A percentile compares a stretch with the other conserved stretches of the same genome.
Evolutionary conservation across 371 early-diverging fungal species (phyloP).

Genomic region (Globomyces sp.): DNA sequence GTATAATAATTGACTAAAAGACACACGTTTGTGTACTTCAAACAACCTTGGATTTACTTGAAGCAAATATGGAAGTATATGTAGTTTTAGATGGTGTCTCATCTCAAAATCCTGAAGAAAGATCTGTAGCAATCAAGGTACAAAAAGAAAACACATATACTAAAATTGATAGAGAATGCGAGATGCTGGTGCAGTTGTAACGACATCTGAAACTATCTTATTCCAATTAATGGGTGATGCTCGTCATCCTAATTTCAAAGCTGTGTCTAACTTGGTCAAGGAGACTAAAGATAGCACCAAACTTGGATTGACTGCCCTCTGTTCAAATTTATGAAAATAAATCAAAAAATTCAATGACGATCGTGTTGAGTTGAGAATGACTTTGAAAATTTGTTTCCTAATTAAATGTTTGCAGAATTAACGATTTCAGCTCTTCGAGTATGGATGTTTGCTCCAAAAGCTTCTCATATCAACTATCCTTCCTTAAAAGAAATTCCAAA

Average conservation of each 20-base stretch:
- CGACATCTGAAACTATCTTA: slow-evolving; percentile 86
- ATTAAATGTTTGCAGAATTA: too few relatives aligned
- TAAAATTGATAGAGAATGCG: slow-evolving; percentile 57
- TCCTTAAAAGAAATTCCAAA: too few relatives aligned
- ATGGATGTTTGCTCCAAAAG: too few relatives aligned
- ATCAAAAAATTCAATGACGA: too few relatives aligned
- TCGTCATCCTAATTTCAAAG: slow-evolving; percentile 74
- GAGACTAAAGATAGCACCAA: slow-evolving; percentile 46
- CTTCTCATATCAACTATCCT: too few relatives aligned
- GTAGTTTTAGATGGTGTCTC: slow-evolving; percentile 91
- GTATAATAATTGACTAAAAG: slow-evolving; percentile 32
- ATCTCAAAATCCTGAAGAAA: slow-evolving; percentile 80
- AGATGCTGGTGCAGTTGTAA: slow-evolving; percentile 73
- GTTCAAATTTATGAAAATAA: slow-evolving; percentile 21
- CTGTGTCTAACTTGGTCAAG: slow-evolving; percentile 76
- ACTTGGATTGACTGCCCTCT: slow-evolving; percentile 30
- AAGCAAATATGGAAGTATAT: slow-evolving; percentile 72
- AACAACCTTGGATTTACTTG: slow-evolving; percentile 85
- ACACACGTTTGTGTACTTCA: slow-evolving; percentile 93
- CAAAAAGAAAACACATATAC: slow-evolving; percentile 22
- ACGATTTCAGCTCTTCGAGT: too few relatives aligned
- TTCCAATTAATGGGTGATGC: slow-evolving; percentile 89
- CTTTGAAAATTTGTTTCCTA: too few relatives aligned
- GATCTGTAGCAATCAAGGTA: slow-evolving; percentile 78
- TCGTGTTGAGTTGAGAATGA: too few relatives aligned